Conservation (phyloP, 306 rosid species). For the Castanopsis chinensis region DNA sequence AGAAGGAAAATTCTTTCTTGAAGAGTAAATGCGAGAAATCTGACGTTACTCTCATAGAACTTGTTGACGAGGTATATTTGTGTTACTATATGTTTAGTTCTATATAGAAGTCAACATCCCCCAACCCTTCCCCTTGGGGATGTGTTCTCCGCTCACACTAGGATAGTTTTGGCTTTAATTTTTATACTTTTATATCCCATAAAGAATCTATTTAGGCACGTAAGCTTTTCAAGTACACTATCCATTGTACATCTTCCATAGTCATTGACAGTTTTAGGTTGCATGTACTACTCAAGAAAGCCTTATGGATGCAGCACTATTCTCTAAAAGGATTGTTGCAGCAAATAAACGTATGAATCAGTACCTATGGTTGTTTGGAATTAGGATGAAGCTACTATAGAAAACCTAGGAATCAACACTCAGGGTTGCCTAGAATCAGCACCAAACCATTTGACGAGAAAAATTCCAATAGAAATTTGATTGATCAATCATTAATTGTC, state of each 20-base stretch:
- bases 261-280: background rate
- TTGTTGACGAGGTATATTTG: slow-evolving; percentile 74
- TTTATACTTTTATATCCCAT: background rate
- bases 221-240: background rate
- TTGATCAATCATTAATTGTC: too few relatives aligned
- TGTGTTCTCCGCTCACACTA: background rate
- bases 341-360: too few relatives aligned
- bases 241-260: background rate
- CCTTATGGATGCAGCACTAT: background rate
- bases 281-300: background rate
- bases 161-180: background rate
- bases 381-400: too few relatives aligned
- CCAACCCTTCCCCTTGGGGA: background rate
- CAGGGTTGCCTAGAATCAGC: too few relatives aligned
- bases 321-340: too few relatives aligned
- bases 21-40: slow-evolving; percentile 87
- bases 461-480: too few relatives aligned
- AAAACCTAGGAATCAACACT: too few relatives aligned
- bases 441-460: too few relatives aligned
- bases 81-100: background rate
- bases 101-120: background rate
- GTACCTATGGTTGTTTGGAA: too few relatives aligned
- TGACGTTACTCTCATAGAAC: slow-evolving; percentile 78
- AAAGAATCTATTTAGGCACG: background rate
- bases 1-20: slow-evolving; percentile 89